Evolutionary conservation across 805 yeast genomes (phyloP).

Genomic region (Ogataea nitratoaversa): DNA sequence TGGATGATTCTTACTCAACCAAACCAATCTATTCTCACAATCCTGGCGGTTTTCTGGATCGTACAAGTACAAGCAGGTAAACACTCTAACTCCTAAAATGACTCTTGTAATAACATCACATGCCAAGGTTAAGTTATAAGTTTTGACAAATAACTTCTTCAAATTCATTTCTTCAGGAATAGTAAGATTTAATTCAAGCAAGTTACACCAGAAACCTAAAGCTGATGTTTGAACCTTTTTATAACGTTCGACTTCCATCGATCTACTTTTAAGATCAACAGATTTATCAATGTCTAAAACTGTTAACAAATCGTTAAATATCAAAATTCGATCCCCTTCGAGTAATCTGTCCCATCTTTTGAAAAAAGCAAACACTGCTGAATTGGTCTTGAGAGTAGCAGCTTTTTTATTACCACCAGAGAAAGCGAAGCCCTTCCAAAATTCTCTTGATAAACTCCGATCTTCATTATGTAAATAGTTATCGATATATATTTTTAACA

Average conservation of each 20-base stretch:
- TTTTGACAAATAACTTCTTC: slow-evolving; percentile 39
- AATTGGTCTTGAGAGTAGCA: slow-evolving; percentile 39
- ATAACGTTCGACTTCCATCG: slow-evolving; percentile 10
- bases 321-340: slow-evolving; percentile 6
- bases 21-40: slow-evolving; percentile 18
- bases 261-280: not conserved
- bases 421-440: slow-evolving; percentile 54
- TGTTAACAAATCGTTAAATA: slow-evolving; percentile 24
- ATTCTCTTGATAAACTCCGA: slow-evolving; percentile 27
- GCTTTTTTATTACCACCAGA: slow-evolving; percentile 56
- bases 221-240: slow-evolving; percentile 22
- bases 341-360: slow-evolving; percentile 18
- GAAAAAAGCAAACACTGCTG: slow-evolving; percentile 37
- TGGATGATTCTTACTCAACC: slow-evolving; percentile 25
- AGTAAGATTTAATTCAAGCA: slow-evolving; percentile 36
- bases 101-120: slow-evolving; percentile 38
- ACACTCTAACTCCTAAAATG: slow-evolving; percentile 37
- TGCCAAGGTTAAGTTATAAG: slow-evolving; percentile 54
- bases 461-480: slow-evolving; percentile 8
- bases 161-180: slow-evolving; percentile 30
- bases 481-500: slow-evolving; percentile 21
- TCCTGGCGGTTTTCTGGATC: slow-evolving; percentile 10
- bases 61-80: slow-evolving; percentile 34
- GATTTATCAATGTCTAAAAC: slow-evolving; percentile 24
- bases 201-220: slow-evolving; percentile 29